A percentile compares a stretch with the other conserved stretches of the same genome.
These are phyloP conservation scores for Datura wrightii DNA, from an alignment of 257 asterid species.

Conservation along the genomic window DNA sequence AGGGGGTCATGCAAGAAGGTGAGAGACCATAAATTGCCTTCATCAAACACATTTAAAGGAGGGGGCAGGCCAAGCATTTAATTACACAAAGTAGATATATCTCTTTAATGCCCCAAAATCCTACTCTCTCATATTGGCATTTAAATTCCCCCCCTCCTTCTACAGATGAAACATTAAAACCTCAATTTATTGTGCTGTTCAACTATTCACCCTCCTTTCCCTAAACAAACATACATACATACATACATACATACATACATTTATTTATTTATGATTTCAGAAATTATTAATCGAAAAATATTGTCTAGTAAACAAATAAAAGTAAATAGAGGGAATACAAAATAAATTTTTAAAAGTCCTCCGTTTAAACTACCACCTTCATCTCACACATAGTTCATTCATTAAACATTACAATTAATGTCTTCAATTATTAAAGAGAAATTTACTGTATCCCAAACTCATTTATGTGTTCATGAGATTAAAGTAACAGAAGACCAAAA, in stretches of 20 bases:
- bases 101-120: conserved; percentile 60
- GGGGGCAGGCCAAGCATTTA: conserved; percentile 60
- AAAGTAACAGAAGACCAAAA: not conserved
- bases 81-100: conserved; percentile 57
- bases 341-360: not conserved
- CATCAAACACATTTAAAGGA: conserved; percentile 47
- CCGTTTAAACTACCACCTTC: not conserved
- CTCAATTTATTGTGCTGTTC: conserved; percentile 44
- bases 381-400: conserved; percentile 3
- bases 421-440: not conserved
- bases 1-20: conserved; percentile 42
- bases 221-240: not conserved
- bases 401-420: conserved; percentile 8
- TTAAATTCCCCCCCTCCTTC: conserved; percentile 35
- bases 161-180: conserved; percentile 40
- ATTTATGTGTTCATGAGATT: not conserved
- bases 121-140: conserved; percentile 48
- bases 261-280: too few relatives aligned
- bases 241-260: too few relatives aligned
- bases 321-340: not conserved
- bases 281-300: too few relatives aligned
- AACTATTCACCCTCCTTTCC: not conserved
- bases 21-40: conserved; percentile 32
- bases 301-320: not conserved
- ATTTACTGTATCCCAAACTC: not conserved